Base-by-base conservation (phyloP, 371 early-diverging fungal genomes). In the Quaeritorhiza haematococci region DNA sequence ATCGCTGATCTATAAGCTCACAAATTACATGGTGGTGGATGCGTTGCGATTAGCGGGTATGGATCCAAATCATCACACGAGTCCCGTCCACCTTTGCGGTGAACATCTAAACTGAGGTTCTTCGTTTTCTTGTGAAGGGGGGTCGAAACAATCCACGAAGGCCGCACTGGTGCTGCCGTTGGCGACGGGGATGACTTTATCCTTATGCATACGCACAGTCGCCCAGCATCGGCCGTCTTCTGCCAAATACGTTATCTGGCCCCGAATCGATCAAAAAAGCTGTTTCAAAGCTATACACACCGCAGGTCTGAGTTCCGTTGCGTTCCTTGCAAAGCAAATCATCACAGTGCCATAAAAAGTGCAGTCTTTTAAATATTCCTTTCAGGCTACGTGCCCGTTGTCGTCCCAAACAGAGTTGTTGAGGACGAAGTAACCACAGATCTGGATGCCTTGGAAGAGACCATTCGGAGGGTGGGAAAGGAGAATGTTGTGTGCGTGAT, bases 161-260 rank as follows among this genome's bases (percentile, higher is more conserved):
- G 42, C 50, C 15, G 47, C 51, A n/a, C 10, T 64, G 3, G 52
- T 67, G 10, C 49, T 69, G 29, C 67, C 67, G 6, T 45, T 67
- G 49, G 67, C 67, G 8, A 67, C 67, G 13, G 67, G 67, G 15
- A 61, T 67, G 62, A 52, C 67, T 17, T 28, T 71, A 1, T 10
- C 50, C 13, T 42, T 67, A 3, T 38, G 30, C 15, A 3, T 67
- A 13, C 21, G 30, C 7, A 8, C 53, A 13, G 4, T 69, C 0
- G 29, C n/a, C 13, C 13, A 30, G 10, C 8, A 28, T 10, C 45
- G 47, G 17, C 44, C 33, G 43, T 13, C 27, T 1, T 13, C 38
- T n/a, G 55, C 67, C 23, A 69, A 56, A 48, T 67, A 64, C 46
- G 71, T 67, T 17, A 27, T 67, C 26, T 70, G 71, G 67, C 51